Base-by-base conservation (phyloP, 441 rosid species). In the Adansonia madagascariensis region DNA sequence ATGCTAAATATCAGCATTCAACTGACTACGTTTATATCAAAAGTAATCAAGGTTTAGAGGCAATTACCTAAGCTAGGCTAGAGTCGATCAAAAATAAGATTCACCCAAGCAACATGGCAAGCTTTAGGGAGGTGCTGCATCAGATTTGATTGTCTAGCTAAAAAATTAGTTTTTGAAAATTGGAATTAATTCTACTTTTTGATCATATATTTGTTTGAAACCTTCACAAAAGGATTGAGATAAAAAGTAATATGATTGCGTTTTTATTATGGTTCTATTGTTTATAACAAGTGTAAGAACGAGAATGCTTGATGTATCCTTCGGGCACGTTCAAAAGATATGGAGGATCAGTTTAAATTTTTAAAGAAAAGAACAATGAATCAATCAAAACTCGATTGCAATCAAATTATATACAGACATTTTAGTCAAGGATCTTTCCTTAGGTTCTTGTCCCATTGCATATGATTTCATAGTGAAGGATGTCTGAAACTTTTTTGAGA, bases 381-480 rank as follows among this genome's bases (percentile, higher is more conserved):
- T 63, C 5, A 67, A 46, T 67, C 17, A 24, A 27, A 11, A n/a
- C n/a, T 9, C 59, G 15, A 52, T 52, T 52, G 17, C n/a, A 17
- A 55, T 55, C 46, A 64, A 31, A 64, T 43, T 64, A 35, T 31
- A n/a, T 17, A n/a, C 56, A 52, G 15, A 52, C 56, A 52, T 52
- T 52, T 52, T 52, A 4, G 1, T 6, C 0, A 27, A 24, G 62
- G 12, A 52, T 71, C 69, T 77, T 57, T 11, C 59, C 24, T 52
- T 71, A 53, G 17, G 41, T 27, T 69, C 4, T 77, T 77, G 79
- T 68, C 68, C 6, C 14, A 24, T 57, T 44, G 71, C 11, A 14
- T 70, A 18, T 52, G 73, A 50, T 75, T 31, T 64, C 8, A 6
- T 3, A 20, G 43, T 27, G 61, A 67, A 35, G 78, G 62, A 7